Conservation (phyloP, 352 stramenopile genomes). For the Pythium brachiatum region DNA sequence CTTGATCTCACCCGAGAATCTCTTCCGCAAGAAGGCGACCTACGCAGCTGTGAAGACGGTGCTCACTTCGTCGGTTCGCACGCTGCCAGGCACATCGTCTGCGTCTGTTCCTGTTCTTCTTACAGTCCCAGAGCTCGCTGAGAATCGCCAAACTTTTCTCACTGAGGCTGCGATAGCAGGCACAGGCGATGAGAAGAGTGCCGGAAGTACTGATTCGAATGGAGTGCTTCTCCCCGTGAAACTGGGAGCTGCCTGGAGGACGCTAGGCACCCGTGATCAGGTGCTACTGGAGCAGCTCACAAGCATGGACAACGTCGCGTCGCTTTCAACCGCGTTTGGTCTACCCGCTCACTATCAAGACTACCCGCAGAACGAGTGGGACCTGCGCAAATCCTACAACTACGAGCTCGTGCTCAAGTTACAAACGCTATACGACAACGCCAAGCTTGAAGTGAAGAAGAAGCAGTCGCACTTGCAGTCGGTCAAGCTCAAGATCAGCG, state of each 20-base stretch:
- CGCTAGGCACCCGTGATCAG: constrained; percentile 5
- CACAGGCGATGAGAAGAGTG: constrained; percentile 8
- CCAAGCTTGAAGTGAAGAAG: constrained; percentile 53
- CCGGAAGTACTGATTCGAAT: not conserved
- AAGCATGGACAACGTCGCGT: constrained; percentile 23
- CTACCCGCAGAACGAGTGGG: constrained; percentile 75
- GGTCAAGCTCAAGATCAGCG: constrained; percentile 58
- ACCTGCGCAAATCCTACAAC: constrained; percentile 77
- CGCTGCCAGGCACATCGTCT: constrained; percentile 34
- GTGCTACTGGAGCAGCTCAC: constrained; percentile 29
- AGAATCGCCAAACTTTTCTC: constrained; percentile 25
- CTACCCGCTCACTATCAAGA: constrained; percentile 74
- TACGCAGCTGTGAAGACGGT: constrained; percentile 63
- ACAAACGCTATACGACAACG: constrained; percentile 65
- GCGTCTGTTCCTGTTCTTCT: constrained; percentile 36
- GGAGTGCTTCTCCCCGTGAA: not conserved
- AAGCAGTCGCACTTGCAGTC: constrained; percentile 65
- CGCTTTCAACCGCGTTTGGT: constrained; percentile 48
- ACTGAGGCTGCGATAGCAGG: constrained; percentile 14
- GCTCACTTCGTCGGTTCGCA: constrained; percentile 50
- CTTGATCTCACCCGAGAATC: constrained; percentile 63
- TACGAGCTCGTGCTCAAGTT: constrained; percentile 75
- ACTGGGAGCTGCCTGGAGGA: not conserved
- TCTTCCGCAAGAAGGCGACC: constrained; percentile 64
- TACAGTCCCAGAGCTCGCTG: constrained; percentile 21